These are phyloP conservation scores for Eucalyptus victrix DNA, from an alignment of 345 rosid genomes.

Conservation along the genomic window DNA sequence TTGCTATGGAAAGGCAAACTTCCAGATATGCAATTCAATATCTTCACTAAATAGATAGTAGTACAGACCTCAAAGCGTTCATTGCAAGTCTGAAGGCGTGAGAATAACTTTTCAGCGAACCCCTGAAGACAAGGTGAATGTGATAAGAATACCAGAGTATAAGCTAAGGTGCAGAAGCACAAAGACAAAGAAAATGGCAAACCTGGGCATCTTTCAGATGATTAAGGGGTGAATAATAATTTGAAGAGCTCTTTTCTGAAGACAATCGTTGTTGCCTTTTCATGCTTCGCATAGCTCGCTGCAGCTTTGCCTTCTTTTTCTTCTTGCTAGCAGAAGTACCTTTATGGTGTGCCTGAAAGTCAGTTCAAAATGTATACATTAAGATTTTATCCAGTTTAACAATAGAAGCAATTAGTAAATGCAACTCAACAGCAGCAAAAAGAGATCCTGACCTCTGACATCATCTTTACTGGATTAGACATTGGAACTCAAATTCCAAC, in stretches of 20 bases:
- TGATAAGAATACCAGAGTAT: not conserved
- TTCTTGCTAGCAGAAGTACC: slow-evolving; percentile 89
- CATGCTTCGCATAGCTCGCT: slow-evolving; percentile 69
- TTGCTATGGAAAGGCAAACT: not conserved
- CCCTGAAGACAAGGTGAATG: slow-evolving; percentile 27
- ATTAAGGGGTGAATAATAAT: slow-evolving; percentile 71
- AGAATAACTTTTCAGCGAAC: slow-evolving; percentile 70
- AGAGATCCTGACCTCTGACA: not conserved
- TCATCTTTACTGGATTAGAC: not conserved
- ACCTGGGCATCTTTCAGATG: slow-evolving; percentile 92
- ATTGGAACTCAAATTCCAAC: not conserved
- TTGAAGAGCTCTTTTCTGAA: slow-evolving; percentile 24
- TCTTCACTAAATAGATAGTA: not conserved
- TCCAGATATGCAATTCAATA: not conserved
- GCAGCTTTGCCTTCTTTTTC: slow-evolving; percentile 93
- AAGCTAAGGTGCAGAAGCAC: not conserved
- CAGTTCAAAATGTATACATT: not conserved
- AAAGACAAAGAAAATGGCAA: not conserved
- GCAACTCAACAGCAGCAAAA: not conserved
- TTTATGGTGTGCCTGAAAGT: slow-evolving; percentile 59
- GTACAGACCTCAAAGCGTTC: slow-evolving; percentile 73
- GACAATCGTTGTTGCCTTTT: slow-evolving; percentile 72
- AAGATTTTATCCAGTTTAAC: not conserved
- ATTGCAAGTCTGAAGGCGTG: slow-evolving; percentile 83
- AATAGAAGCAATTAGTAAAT: not conserved